These are phyloP conservation scores for Mycena vitilis DNA, from an alignment of 768 basidiomycete species.

Conservation along the genomic window DNA sequence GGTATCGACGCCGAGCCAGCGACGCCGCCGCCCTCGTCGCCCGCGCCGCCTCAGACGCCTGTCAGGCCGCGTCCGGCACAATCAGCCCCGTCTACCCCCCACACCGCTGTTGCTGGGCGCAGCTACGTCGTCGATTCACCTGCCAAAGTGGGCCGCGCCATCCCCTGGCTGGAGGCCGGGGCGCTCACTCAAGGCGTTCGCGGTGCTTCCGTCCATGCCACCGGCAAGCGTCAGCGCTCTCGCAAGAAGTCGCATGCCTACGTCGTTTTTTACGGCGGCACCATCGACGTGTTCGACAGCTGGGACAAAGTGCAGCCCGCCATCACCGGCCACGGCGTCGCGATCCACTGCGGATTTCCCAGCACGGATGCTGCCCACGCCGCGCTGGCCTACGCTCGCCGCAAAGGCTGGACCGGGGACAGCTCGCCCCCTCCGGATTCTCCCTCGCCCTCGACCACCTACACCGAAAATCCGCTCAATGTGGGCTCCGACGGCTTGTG, in stretches of 20 bases:
- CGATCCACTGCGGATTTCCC: constrained; percentile 4
- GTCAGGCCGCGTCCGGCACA: neutral
- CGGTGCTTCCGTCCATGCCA: too few relatives aligned
- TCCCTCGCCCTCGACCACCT: neutral
- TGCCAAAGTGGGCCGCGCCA: too few relatives aligned
- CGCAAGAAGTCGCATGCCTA: neutral
- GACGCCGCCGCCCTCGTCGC: neutral
- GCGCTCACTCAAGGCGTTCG: too few relatives aligned
- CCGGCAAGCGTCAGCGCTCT: too few relatives aligned
- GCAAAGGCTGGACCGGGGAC: constrained; percentile 2
- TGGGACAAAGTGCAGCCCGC: neutral
- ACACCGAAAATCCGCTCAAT: constrained; percentile 5
- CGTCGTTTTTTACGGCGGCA: constrained; percentile 8
- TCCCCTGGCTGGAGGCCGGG: too few relatives aligned
- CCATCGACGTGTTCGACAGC: neutral
- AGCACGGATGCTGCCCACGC: neutral
- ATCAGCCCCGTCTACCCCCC: too few relatives aligned
- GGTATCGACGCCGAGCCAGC: neutral
- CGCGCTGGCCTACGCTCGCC: constrained; percentile 1
- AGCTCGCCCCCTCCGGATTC: neutral
- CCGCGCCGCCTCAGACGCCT: neutral
- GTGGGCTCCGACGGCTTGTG: neutral
- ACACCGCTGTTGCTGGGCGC: too few relatives aligned
- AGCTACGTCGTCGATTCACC: too few relatives aligned
- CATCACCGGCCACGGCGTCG: constrained; percentile 6